These are phyloP conservation scores for Diaporthe longicolla DNA, from an alignment of 2,329 filamentous ascomycete genomes.

Conservation along the genomic window DNA sequence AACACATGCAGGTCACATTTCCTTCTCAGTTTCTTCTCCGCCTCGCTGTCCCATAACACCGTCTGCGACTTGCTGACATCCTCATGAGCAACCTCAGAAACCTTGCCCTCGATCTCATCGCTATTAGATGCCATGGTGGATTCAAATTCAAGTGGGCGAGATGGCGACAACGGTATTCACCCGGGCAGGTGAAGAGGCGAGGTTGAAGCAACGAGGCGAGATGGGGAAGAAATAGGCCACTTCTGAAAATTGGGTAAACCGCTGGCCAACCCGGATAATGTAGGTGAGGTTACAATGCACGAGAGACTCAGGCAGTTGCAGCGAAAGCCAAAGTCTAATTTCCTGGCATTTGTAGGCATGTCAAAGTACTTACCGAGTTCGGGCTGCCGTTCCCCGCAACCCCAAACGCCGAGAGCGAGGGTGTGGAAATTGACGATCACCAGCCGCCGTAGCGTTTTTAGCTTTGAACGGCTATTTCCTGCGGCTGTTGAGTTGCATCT, in stretches of 20 bases:
- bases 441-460: slow-evolving; percentile 9
- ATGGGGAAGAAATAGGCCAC: neutral
- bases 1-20: slow-evolving; percentile 39
- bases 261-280: neutral
- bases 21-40: slow-evolving; percentile 37
- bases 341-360: neutral
- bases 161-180: neutral
- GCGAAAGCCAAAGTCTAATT: slow-evolving; percentile 2
- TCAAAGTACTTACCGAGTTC: neutral
- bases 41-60: slow-evolving; percentile 29
- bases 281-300: no score
- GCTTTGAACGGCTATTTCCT: slow-evolving; percentile 11
- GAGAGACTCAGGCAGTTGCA: slow-evolving; percentile 17
- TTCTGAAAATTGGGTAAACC: neutral
- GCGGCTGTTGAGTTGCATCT: slow-evolving; percentile 10
- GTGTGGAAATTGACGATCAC: slow-evolving; percentile 16
- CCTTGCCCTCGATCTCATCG: slow-evolving; percentile 17
- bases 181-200: neutral
- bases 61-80: slow-evolving; percentile 1
- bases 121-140: neutral
- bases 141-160: neutral
- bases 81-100: slow-evolving; percentile 5
- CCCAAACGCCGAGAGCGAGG: slow-evolving; percentile 11
- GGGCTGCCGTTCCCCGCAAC: slow-evolving; percentile 19
- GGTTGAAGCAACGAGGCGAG: neutral